Evolutionary conservation across 208 protist genomes (phyloP), one percentile per base, ranked within the genome.

Genomic region (Sergeia podlipaevii): DNA sequence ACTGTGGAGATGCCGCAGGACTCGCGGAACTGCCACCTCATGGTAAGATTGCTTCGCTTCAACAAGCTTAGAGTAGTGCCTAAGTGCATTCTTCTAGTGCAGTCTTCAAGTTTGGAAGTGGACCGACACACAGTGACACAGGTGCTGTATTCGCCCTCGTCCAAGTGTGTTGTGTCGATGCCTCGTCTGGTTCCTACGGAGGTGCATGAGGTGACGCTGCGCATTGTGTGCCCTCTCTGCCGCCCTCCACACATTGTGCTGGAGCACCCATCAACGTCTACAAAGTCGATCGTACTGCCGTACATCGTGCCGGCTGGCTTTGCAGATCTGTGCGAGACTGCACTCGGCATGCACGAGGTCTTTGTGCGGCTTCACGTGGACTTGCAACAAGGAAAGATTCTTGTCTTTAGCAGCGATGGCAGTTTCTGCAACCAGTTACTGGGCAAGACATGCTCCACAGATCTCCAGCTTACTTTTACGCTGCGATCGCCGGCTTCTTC

Each of bases 131-230:
- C 26, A 51, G 58, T 70, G 2, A 27, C 34, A 41, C 55, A 74
- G 45, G 55, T 64, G 29, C 23, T 43, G 36, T 34, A 55, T 46
- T 55, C 38, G 45, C 36, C 42, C 3, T 39, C 48, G 42, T 67
- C 17, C 41, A 36, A 36, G 29, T 74, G 72, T 45, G 52, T 36
- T 20, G 62, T 74, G 15, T 30, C 45, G 2, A 49, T 58, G 21
- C 79, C 83, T 30, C 45, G 57, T 38, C 72, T 91, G 50, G 63
- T 58, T 4, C 46, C 50, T 5, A 23, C 38, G 21, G 75, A 83
- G 44, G 47, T 68, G 17, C 83, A 91, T 52, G 51, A 75, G n/a
- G 60, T 91, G 26, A 51, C 77, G 21, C 38, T 91, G 45, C 63
- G 58, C 13, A 49, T 91, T 49, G 23, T 74, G 21, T 80, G 56